Evolutionary conservation across 148 eudicot species (phyloP), one percentile per base, ranked within the genome.

Genomic region (Heliosperma pusillum): DNA sequence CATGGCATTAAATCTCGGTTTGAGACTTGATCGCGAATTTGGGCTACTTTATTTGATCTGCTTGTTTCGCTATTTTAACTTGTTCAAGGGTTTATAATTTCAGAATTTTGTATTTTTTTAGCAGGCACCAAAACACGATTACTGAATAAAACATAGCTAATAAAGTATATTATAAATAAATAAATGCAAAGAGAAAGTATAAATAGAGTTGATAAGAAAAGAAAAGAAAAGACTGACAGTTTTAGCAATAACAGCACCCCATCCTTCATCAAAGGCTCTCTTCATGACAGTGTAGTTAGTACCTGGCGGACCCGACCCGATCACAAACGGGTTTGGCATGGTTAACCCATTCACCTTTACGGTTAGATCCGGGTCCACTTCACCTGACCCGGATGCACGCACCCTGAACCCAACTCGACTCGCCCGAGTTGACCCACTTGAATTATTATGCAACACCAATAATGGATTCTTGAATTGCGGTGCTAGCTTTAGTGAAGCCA

Each of bases 241-340:
- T 81, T 95, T 92, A 74, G 99, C 96, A 75, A 94, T 95, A 68
- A 95, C 99, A 70, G 89, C 99, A 47, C 99, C 99, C 99, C 97
- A 95, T 0, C 99, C 97, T 83, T 92, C 99, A 85, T 95, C 97
- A 73, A 95, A 92, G 22, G 99, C 99, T 72, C 83, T 87, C 74
- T 92, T 95, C 99, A 95, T 95, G 7, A 95, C 99, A 15, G 90
- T 90, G 66, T 92, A 92, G 78, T 95, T 95, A 44, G 99, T 95
- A 17, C 97, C 97, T 7, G 99, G 99, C n/a, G 99, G 99, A 45
- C 99, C 99, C 85, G 98, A 95, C 81, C 97, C 99, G 84, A 95
- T 92, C 26, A 95, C 99, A 80, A 95, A 95, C 42, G 99, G 99
- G 87, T 95, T 95, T 2, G 97, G 97, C 99, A 95, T 90, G 30